Base-by-base conservation (phyloP, 1,139 yeast species). In the Taphrina confusa region DNA sequence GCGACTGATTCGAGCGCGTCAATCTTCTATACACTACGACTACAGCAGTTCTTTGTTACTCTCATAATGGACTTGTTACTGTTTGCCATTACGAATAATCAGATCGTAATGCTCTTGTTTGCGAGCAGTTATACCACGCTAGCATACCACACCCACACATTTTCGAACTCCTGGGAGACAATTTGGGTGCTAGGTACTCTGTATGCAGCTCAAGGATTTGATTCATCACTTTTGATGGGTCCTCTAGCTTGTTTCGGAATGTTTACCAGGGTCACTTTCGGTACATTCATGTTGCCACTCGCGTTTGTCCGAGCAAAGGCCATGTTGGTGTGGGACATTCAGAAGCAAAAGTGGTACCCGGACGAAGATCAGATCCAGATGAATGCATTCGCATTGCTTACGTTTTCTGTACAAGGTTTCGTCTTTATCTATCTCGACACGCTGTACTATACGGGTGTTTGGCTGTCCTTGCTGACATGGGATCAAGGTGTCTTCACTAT, bases 151-250 rank as follows among this genome's bases (percentile, higher is more conserved):
- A 78, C 88, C 0, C 97, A 91, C 70, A 83, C 95, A 1, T 88
- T 94, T 68, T 87, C 96, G 34, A 94, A 94, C 70, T 82, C 91
- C 28, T 71, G 88, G 2, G 99, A 94, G 68, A 88, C 97, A 0
- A 74, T 83, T 20, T 65, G 66, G 82, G 63, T 76, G 81, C 8
- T 72, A 90, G 9, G 14, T 30, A 18, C 57, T 14, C 27, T 49
- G 16, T n/a, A 25, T 1, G 30, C 49, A 9, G 14, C 16, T 16
- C 39, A 23, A 25, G 33, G 55, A 45, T 22, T 37, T 16, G 25
- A 27, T 65, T 56, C 73, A 74, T 47, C 68, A 75, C 65, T 60
- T 73, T 18, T 22, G 76, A 31, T 85, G 6, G 96, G 95, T 0
- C 62, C 73, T 0, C 60, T 86, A 0, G 68, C 82, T 1, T 76